phyloP scores from a whole-genome alignment of 768 basidiomycete species.

The Clathrus columnatus region DNA sequence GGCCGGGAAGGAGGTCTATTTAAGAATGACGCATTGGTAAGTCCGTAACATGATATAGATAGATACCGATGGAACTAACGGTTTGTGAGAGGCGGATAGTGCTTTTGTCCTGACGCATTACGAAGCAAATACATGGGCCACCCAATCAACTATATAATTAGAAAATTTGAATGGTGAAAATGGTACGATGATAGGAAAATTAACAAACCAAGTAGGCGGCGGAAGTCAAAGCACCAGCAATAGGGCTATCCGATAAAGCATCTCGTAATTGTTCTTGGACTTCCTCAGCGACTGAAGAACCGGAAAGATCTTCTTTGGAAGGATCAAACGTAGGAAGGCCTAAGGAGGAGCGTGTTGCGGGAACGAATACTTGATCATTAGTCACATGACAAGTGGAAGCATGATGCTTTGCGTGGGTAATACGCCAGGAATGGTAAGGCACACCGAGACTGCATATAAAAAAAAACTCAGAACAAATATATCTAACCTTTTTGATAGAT shows the following conservation, averaged over 20 bases:
- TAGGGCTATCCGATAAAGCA: conserved; percentile 85
- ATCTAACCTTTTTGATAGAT: conserved; percentile 2
- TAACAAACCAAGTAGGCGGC: conserved; percentile 51
- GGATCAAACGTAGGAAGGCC: conserved; percentile 60
- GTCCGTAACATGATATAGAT: neutral
- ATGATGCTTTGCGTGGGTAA: conserved; percentile 92
- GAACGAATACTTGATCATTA: conserved; percentile 94
- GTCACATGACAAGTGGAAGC: conserved; percentile 90
- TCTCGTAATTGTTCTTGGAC: conserved; percentile 72
- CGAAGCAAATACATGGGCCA: conserved; percentile 77
- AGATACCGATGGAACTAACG: conserved; percentile 40
- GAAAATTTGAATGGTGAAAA: neutral
- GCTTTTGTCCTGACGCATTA: conserved; percentile 80
- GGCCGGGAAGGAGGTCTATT: conserved; percentile 65
- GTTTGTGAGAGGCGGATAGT: conserved; percentile 71
- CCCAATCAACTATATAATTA: conserved; percentile 51
- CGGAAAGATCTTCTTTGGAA: conserved; percentile 54
- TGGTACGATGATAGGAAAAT: neutral
- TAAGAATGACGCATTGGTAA: neutral
- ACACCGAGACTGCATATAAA: conserved; percentile 63
- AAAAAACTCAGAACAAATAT: conserved; percentile 17
- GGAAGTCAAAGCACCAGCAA: conserved; percentile 49
- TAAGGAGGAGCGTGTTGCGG: conserved; percentile 70
- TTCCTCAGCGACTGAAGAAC: conserved; percentile 55
- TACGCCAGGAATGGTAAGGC: conserved; percentile 95